A percentile compares a stretch with the other conserved stretches of the same genome.
Conservation (phyloP, 192 early-diverging fungal genomes). For the Backusella parvicylindrica region DNA sequence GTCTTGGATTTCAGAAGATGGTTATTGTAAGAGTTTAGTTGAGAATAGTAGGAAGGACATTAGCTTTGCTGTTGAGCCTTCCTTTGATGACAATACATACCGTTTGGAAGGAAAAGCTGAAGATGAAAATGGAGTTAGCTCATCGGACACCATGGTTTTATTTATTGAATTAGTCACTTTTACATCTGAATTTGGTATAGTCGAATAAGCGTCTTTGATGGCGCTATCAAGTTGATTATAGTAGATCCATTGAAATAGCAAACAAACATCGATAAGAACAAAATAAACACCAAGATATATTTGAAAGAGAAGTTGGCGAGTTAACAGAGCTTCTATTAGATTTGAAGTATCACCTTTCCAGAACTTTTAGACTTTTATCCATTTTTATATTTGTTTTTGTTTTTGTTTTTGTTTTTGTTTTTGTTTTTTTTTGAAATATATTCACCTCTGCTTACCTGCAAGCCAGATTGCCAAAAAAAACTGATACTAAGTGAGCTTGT, state of each 20-base stretch:
- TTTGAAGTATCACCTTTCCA: conserved; percentile 65
- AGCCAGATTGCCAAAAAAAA: conserved; percentile 64
- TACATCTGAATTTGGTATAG: neutral
- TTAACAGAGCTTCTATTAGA: conserved; percentile 65
- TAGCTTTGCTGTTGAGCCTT: neutral
- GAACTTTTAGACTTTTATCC: neutral
- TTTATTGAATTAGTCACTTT: conserved; percentile 3
- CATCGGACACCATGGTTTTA: conserved; percentile 5
- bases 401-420: too few species aligned
- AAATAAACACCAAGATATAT: conserved; percentile 22
- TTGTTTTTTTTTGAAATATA: too few species aligned
- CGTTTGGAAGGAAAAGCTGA: conserved; percentile 31
- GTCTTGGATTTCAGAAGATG: neutral
- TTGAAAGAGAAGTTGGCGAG: conserved; percentile 76
- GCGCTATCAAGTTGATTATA: conserved; percentile 12
- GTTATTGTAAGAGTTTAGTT: neutral
- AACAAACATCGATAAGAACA: conserved; percentile 19
- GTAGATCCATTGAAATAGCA: conserved; percentile 29
- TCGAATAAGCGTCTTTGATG: neutral
- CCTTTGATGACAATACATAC: conserved; percentile 13
- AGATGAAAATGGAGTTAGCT: conserved; percentile 26
- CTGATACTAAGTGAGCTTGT: conserved; percentile 48
- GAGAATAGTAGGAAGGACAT: neutral
- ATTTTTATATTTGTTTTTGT: neutral
- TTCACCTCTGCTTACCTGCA: conserved; percentile 35